Conservation (phyloP, 352 stramenopile species). For the Globisporangium camurandrum region DNA sequence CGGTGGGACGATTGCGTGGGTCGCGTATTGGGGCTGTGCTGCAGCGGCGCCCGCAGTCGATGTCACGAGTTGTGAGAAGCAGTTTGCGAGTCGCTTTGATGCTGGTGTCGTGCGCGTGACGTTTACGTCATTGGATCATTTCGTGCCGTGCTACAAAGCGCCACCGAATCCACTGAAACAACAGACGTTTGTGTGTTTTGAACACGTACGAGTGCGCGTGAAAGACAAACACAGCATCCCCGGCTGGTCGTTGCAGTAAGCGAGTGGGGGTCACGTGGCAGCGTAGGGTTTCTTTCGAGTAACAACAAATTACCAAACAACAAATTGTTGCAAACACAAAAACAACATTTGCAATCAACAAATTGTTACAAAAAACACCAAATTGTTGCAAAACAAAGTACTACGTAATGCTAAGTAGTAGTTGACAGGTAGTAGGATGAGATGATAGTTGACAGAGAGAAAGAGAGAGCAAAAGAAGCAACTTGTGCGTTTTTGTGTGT, state of each 20-base stretch:
- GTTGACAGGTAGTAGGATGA: no score
- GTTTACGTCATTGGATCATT: constrained; percentile 70
- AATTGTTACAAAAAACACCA: no score
- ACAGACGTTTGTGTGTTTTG: constrained; percentile 66
- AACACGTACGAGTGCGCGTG: constrained; percentile 59
- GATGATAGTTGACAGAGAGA: no score
- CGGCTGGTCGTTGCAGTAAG: constrained; percentile 71
- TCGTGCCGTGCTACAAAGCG: constrained; percentile 81
- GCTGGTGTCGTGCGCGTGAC: constrained; percentile 57
- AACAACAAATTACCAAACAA: no score
- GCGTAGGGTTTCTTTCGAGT: no score
- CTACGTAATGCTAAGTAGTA: no score
- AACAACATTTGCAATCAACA: no score
- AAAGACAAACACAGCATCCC: constrained; percentile 77
- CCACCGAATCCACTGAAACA: constrained; percentile 67
- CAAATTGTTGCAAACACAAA: no score
- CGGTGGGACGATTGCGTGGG: constrained; percentile 64
- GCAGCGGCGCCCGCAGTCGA: constrained; percentile 41
- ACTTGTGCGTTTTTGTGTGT: no score
- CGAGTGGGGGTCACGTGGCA: no score
- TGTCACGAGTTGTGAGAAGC: constrained; percentile 62
- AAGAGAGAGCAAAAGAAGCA: no score
- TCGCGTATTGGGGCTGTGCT: constrained; percentile 75
- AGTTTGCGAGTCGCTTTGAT: constrained; percentile 58
- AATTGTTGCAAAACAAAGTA: no score